Evolutionary conservation across 2,329 filamentous ascomycete genomes (phyloP), one percentile per base, ranked within the genome.

Genomic region (Tothia fuscella): DNA sequence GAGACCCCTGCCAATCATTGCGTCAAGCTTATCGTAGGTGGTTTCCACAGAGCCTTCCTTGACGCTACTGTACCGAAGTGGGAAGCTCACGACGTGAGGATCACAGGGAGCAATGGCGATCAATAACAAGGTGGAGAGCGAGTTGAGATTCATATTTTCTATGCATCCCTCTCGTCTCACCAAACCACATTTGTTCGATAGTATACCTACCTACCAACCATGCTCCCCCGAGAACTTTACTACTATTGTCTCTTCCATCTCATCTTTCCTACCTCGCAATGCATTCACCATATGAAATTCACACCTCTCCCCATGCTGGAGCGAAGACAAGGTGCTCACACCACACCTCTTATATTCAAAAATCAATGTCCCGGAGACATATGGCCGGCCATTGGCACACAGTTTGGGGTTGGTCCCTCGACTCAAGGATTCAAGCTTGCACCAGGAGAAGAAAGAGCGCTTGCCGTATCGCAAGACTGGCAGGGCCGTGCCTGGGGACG

Each of bases 401-500:
- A 88, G 53, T 68, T 73, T 35, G 84, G 84, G 17, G 73, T 71
- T 12, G 79, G 78, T 1, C 81, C 83, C 5, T 68, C 69, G 3
- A 68, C 66, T 9, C 76, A 74, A 16, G 85, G 83, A 6, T 91
- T 89, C 54, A 70, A 76, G 52, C 69, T 89, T 26, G 54, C 60
- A 1, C 57, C 74, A 3, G 76, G 79, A 33, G 63, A 70, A 25
- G 76, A 70, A 41, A 72, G 60, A 46, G 70, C 71, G 31, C 64
- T 87, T 46, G 76, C 70, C 41, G 82, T 91, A 19, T 74, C 77
- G 9, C 65, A 72, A 38, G 75, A 85, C 50, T 93, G 84, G 85
- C 78, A 83, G 55, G 85, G 85, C 7, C 74, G 85, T 41, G 67
- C 91, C 21, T 91, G 84, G 85, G 85, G 78, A 10, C 70, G 85